Evolutionary conservation across 306 rosid genomes (phyloP).

Genomic region (Rubus idaeus): DNA sequence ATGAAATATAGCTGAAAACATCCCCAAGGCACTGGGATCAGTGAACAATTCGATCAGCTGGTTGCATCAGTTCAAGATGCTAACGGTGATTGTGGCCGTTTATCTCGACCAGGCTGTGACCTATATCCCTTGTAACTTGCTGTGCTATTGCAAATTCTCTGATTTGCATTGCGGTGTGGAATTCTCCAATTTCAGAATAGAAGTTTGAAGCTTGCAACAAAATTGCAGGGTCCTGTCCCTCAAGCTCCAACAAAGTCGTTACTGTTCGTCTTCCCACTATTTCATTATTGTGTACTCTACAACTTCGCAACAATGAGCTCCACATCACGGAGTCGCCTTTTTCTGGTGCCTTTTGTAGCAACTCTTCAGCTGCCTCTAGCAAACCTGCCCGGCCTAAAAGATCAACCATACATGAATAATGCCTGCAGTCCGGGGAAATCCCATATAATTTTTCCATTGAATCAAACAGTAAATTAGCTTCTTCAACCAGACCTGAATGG

Average conservation of each 20-base stretch:
- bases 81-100: slow-evolving; percentile 20
- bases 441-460: slow-evolving; percentile 52
- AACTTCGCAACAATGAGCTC: slow-evolving; percentile 82
- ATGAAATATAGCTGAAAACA: background rate
- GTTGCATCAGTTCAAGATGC: slow-evolving; percentile 15
- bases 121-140: slow-evolving; percentile 65
- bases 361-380: slow-evolving; percentile 66
- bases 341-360: slow-evolving; percentile 42
- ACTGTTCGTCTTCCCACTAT: slow-evolving; percentile 63
- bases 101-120: slow-evolving; percentile 71
- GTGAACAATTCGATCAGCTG: slow-evolving; percentile 7
- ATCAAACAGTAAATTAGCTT: slow-evolving; percentile 63
- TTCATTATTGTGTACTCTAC: slow-evolving; percentile 60
- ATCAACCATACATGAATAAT: slow-evolving; percentile 83
- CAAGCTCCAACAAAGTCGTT: slow-evolving; percentile 49
- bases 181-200: slow-evolving; percentile 69
- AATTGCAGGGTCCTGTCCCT: slow-evolving; percentile 63
- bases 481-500: slow-evolving; percentile 63
- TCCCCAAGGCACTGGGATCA: background rate
- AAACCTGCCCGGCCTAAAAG: slow-evolving; percentile 77
- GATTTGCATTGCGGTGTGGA: slow-evolving; percentile 48
- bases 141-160: slow-evolving; percentile 65
- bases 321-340: slow-evolving; percentile 52
- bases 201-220: slow-evolving; percentile 73
- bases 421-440: slow-evolving; percentile 58